Base-by-base conservation (phyloP, 805 yeast genomes). In the Pichia membranifaciens region DNA sequence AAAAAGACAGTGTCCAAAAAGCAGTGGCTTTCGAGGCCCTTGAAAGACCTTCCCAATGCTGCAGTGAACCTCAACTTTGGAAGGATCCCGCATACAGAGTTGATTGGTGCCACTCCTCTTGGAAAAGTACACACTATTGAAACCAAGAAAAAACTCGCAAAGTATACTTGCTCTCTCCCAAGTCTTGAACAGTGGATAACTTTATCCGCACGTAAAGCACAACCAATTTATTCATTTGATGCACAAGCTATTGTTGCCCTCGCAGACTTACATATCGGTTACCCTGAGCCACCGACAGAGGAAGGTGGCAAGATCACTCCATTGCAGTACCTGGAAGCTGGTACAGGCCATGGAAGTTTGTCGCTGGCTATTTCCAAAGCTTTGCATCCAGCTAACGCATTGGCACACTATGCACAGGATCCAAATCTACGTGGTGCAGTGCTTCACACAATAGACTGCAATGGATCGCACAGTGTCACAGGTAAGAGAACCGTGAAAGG, bases 281-380 rank as follows among this genome's bases (percentile, higher is more conserved):
- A 49, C 32, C 51, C 53, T 1, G 37, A 40, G 12, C 38, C 45
- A 17, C 50, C 50, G 15, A 21, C 15, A 2, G 41, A 48, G 7
- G 50, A 48, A 41, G 22, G 44, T 52, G 37, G 22, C 54, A 21
- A 38, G 25, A 8, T 46, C 32, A 7, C 54, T 60, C 73, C 74
- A 1, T 45, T 63, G 10, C 76, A 74, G 43, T 69, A 67, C 47
- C 57, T 75, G 17, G 81, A 75, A 52, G 78, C 78, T 1, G 81
- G 81, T 4, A 76, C 80, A 2, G 81, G 81, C 1, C 79, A 75
- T 58, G 81, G 81, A 0, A 74, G 79, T 2, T 54, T 75, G 41
- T 63, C 76, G 3, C 44, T 75, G 38, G 72, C 74, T 8, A 70
- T 75, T 15, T 65, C 71, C 21, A 66, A 62, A 22, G 61, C 60